Evolutionary conservation across 2,329 filamentous ascomycete species (phyloP), one percentile per base, ranked within the genome.

Genomic region (Fusarium metavorans): DNA sequence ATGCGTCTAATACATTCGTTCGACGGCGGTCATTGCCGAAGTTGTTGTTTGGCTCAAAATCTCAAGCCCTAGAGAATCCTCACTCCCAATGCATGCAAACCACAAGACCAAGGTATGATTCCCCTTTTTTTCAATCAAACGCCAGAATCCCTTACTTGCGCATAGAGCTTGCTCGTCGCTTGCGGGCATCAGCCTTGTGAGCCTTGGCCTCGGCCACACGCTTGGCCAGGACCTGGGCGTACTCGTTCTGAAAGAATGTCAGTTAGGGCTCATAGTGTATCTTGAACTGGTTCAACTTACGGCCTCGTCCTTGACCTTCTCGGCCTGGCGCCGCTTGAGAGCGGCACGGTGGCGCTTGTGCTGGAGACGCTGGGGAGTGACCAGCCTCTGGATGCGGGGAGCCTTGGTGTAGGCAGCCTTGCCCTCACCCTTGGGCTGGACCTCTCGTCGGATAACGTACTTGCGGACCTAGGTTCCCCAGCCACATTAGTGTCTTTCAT

Each of bases 391-490:
- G 89, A 99, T 99, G 92, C 96, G 97, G 87, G 97, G 97, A 83
- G 97, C 97, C 94, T 99, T 99, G 93, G 96, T 98, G 93, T 98
- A 98, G 82, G 95, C 88, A 89, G 94, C 93, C 90, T 97, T 97
- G 89, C 95, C 96, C 91, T 98, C 97, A 85, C 93, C 94, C 93
- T 97, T 97, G 85, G 95, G 94, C 90, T 95, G 92, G 83, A 99
- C 92, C 88, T 98, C 97, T 87, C 97, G 97, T 87, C 97, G 97
- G 84, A 99, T 98, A 88, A 99, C 97, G 90, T 98, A 99, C 91
- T 98, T 98, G 91, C 97, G 96, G 88, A 97, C 94, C 94, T 96
- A 89, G 81, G 82, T 81, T 79, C 76, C 48, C 80, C 74, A 66
- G 77, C 66, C 68, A 77, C 78, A 84, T 85, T 86, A 85, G 83